phyloP scores from a whole-genome alignment of 495 filamentous ascomycete species.

The Hypoxylon crocopeplum region DNA sequence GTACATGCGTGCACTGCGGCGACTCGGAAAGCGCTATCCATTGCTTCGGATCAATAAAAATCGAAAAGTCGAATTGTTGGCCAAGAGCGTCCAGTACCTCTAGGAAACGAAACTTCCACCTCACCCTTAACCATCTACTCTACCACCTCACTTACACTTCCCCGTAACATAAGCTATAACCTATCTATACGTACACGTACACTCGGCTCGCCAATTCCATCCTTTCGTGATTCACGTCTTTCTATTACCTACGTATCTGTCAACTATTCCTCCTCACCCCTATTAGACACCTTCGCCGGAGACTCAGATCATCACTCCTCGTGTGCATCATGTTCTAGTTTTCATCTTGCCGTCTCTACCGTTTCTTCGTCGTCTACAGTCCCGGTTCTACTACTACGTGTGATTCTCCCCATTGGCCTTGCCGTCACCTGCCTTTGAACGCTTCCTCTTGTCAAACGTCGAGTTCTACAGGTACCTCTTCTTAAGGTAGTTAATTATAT shows the following conservation, averaged over 20 bases:
- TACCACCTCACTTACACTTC: no score
- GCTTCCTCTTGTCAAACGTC: conserved; percentile 20
- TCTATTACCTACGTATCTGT: no score
- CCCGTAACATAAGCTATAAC: no score
- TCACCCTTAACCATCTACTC: conserved; percentile 30
- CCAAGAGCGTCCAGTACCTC: conserved; percentile 5
- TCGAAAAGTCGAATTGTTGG: conserved; percentile 34
- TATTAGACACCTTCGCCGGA: not conserved
- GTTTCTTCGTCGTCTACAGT: conserved; percentile 36
- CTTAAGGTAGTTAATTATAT: conserved; percentile 12
- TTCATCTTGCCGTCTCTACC: conserved; percentile 18
- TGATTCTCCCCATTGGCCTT: conserved; percentile 30
- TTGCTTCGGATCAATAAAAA: conserved; percentile 34
- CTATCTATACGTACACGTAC: not conserved
- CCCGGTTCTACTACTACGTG: conserved; percentile 40
- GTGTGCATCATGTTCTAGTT: conserved; percentile 46
- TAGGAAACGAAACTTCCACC: conserved; percentile 24
- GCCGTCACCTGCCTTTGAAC: conserved; percentile 7
- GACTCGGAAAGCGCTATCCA: conserved; percentile 13
- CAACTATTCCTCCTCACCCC: no score
- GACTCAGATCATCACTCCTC: conserved; percentile 9
- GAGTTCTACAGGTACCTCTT: conserved; percentile 1
- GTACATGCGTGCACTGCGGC: conserved; percentile 8
- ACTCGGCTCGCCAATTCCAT: not conserved
- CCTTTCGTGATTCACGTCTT: not conserved